Conservation (phyloP, 805 yeast genomes). For the Tetrapisispora pingtungensis region DNA sequence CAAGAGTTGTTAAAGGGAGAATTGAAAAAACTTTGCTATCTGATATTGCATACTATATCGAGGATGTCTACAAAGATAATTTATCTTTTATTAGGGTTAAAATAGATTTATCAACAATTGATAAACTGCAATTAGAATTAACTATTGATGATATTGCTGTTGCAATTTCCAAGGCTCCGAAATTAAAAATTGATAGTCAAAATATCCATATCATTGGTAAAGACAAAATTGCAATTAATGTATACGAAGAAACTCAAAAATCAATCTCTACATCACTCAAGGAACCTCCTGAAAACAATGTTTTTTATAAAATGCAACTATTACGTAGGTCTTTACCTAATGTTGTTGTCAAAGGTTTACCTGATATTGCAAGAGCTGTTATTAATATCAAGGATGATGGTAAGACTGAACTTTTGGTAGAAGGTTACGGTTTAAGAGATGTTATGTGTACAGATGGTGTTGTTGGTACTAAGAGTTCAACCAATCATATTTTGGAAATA, state of each 20-base stretch:
- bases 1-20: conserved; percentile 96
- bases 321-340: conserved; percentile 75
- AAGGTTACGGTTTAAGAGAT: conserved; percentile 92
- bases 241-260: conserved; percentile 36
- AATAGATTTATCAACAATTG: conserved; percentile 76
- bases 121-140: conserved; percentile 79
- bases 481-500: conserved; percentile 90
- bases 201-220: conserved; percentile 62
- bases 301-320: conserved; percentile 84
- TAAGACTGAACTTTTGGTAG: conserved; percentile 85
- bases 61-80: conserved; percentile 82
- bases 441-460: conserved; percentile 98
- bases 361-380: conserved; percentile 90
- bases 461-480: conserved; percentile 72
- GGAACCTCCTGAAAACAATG: conserved; percentile 36
- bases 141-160: conserved; percentile 75
- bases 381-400: conserved; percentile 83
- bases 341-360: conserved; percentile 86
- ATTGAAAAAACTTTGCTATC: conserved; percentile 82
- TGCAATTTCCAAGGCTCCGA: conserved; percentile 78
- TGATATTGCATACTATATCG: conserved; percentile 82
- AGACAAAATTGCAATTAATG: conserved; percentile 57
- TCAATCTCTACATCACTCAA: conserved; percentile 35
- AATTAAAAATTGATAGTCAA: conserved; percentile 65
- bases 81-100: conserved; percentile 72